phyloP scores from a whole-genome alignment of 1,284 basidiomycete genomes.

The Microbotryum saponariae region DNA sequence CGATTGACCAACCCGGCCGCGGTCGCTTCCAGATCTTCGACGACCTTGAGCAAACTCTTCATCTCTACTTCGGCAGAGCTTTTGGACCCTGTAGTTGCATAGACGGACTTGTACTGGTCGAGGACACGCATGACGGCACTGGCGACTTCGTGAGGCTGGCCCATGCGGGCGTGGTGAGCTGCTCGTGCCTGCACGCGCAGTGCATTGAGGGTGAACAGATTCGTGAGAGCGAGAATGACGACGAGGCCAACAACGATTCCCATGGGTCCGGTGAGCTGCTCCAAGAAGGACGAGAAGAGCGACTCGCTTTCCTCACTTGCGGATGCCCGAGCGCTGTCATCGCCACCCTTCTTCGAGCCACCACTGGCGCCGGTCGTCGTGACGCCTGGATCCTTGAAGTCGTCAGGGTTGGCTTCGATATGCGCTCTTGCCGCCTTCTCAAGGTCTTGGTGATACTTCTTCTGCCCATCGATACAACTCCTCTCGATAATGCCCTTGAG shows the following conservation, averaged over 20 bases:
- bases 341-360: no score
- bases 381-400: conserved; percentile 46
- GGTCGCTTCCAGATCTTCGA: no score
- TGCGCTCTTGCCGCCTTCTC: conserved; percentile 75
- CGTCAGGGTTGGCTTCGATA: conserved; percentile 74
- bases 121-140: conserved; percentile 21
- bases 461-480: conserved; percentile 86
- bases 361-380: background rate
- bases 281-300: conserved; percentile 6
- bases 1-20: no score
- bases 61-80: no score
- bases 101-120: conserved; percentile 13
- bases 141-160: conserved; percentile 18
- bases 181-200: conserved; percentile 13
- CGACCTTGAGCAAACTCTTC: no score
- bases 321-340: background rate
- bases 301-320: background rate
- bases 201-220: conserved; percentile 19
- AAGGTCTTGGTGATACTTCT: conserved; percentile 73
- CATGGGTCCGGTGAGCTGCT: background rate
- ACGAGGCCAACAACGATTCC: conserved; percentile 7
- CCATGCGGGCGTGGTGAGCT: conserved; percentile 6
- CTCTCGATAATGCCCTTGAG: conserved; percentile 73
- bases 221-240: conserved; percentile 17
- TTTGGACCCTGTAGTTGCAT: background rate